Base-by-base conservation (phyloP, 805 yeast genomes). In the Sugiyamaella americana region DNA sequence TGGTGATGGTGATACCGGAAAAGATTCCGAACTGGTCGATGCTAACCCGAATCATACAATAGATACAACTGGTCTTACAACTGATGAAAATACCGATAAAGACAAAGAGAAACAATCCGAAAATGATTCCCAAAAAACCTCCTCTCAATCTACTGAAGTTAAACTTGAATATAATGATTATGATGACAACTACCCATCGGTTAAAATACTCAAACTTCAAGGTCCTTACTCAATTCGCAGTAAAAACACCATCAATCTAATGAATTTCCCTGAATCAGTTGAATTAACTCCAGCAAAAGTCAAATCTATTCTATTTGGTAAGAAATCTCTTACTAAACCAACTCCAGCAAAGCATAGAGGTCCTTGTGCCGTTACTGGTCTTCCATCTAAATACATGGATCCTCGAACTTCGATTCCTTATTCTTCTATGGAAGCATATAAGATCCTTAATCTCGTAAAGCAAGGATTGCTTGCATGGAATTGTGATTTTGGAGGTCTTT, bases 331-430 rank as follows among this genome's bases (percentile, higher is more conserved):
- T 1, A 63, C 72, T 5, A 75, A 81, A 0, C 76, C 79, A 8
- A 48, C 49, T 4, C 44, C 40, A 5, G 48, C 58, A 5, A 36
- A 85, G 73, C 72, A 73, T 43, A 80, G 78, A 63, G 72, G 57
- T 75, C 79, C 64, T 65, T 73, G 57, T 84, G 96, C 72, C 21
- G 79, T 89, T 38, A 80, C 87, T 2, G 95, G 95, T 2, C 75
- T 75, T 42, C 81, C 80, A 40, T 95, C 93, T 16, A 75, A 79
- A 58, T 91, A 87, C 64, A 80, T 84, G 53, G 98, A 91, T 68
- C 98, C 98, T 0, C 73, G 78, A 32, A 80, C 84, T 23, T 95
- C 95, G 32, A 76, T 93, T 44, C 94, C 96, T 1, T 93, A 93
- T 65, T 75, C 82, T 42, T 82, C 82, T 52, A 84, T 87, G 51